Evolutionary conservation across 495 filamentous ascomycete genomes (phyloP).

Genomic region (Darksidea phi): DNA sequence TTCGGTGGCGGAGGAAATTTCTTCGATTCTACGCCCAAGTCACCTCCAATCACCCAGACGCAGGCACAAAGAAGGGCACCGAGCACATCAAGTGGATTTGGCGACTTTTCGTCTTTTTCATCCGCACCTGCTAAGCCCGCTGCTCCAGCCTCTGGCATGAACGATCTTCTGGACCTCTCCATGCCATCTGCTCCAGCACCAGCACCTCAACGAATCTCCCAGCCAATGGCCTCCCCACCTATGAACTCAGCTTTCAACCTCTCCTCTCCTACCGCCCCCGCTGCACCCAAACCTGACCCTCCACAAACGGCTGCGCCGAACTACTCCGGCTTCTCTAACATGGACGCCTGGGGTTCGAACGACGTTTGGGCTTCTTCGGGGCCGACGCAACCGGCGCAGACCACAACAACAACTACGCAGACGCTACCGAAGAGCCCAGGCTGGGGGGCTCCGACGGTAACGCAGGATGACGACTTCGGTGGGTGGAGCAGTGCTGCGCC

Average conservation of each 20-base stretch:
- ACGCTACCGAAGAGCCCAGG: slow-evolving; percentile 52
- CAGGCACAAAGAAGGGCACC: slow-evolving; percentile 10
- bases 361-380: slow-evolving; percentile 45
- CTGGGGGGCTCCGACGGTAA: slow-evolving; percentile 46
- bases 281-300: slow-evolving; percentile 39
- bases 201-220: slow-evolving; percentile 42
- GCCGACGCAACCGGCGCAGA: slow-evolving; percentile 18
- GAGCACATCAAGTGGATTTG: slow-evolving; percentile 38
- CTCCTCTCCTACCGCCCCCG: slow-evolving; percentile 52
- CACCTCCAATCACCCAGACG: slow-evolving; percentile 33
- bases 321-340: slow-evolving; percentile 52
- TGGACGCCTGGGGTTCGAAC: slow-evolving; percentile 51
- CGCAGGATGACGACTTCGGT: slow-evolving; percentile 88
- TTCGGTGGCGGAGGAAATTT: slow-evolving; percentile 69
- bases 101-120: slow-evolving; percentile 43
- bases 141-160: slow-evolving; percentile 53
- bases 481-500: slow-evolving; percentile 77
- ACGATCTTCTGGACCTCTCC: slow-evolving; percentile 78
- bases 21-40: slow-evolving; percentile 57
- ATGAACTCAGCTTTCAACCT: slow-evolving; percentile 78
- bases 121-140: slow-evolving; percentile 59
- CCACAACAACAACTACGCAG: slow-evolving; percentile 46
- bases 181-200: slow-evolving; percentile 46
- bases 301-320: slow-evolving; percentile 43
- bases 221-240: slow-evolving; percentile 46